Conservation (phyloP, 768 basidiomycete species). For the Tricholoma furcatifolium region DNA sequence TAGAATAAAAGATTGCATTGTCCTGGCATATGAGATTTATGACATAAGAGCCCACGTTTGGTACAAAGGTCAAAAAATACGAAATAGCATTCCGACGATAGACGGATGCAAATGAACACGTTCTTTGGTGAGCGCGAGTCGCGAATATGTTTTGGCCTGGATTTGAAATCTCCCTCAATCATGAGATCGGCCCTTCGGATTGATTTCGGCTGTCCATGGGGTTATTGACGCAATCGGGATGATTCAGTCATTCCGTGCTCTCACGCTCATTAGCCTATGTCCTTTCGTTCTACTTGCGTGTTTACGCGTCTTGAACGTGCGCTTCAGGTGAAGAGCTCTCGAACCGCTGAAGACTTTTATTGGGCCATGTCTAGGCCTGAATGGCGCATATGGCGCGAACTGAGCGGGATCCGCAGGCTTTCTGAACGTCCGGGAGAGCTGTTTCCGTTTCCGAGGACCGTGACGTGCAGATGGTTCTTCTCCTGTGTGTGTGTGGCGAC, state of each 20-base stretch:
- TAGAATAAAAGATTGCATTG: no score
- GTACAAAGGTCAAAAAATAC: no score
- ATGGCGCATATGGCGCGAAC: background rate
- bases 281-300: no score
- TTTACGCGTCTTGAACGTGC: no score
- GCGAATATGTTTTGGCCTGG: background rate
- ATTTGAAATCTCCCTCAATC: slow-evolving; percentile 10
- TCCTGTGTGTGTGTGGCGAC: no score
- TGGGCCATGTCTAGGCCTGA: background rate
- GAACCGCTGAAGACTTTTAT: background rate
- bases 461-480: background rate
- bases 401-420: slow-evolving; percentile 5
- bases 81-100: background rate
- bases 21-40: no score
- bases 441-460: background rate
- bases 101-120: slow-evolving; percentile 13
- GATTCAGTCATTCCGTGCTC: background rate
- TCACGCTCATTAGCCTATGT: slow-evolving; percentile 7
- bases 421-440: background rate
- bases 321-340: background rate
- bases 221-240: slow-evolving; percentile 6
- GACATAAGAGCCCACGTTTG: no score
- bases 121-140: slow-evolving; percentile 8
- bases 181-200: slow-evolving; percentile 11
- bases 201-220: slow-evolving; percentile 7